phyloP scores from a whole-genome alignment of 208 protist species.

The Trypanosoma rangeli region DNA sequence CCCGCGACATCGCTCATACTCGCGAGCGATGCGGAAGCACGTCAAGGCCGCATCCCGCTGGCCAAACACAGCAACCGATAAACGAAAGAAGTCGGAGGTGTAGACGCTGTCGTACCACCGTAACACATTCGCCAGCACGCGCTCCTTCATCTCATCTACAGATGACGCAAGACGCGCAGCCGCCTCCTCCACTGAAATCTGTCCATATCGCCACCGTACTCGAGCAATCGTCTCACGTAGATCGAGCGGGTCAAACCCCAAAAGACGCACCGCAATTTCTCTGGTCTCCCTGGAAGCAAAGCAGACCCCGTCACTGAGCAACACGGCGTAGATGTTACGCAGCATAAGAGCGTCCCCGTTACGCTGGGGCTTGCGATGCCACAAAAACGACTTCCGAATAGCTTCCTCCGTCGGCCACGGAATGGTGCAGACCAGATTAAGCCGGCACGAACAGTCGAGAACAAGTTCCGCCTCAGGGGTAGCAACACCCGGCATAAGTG shows the following conservation, averaged over 20 bases:
- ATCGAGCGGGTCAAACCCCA: constrained; percentile 8
- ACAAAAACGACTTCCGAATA: constrained; percentile 4
- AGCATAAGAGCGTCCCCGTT: constrained; percentile 4
- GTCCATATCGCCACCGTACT: constrained; percentile 13
- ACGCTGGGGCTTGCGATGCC: not conserved
- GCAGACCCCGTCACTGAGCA: constrained; percentile 16
- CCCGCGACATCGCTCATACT: constrained; percentile 21
- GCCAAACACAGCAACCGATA: constrained; percentile 55
- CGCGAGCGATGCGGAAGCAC: constrained; percentile 39
- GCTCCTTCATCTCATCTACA: constrained; percentile 13
- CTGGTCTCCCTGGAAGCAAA: constrained; percentile 11
- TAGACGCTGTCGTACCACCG: constrained; percentile 17
- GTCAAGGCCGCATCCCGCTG: constrained; percentile 31
- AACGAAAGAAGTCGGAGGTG: constrained; percentile 36
- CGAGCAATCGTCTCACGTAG: not conserved
- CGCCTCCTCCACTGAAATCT: constrained; percentile 25
- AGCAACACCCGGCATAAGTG: not conserved
- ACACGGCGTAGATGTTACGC: constrained; percentile 11
- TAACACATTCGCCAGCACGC: constrained; percentile 16
- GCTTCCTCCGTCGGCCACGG: constrained; percentile 25
- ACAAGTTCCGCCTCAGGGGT: not conserved
- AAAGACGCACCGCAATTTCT: constrained; percentile 2
- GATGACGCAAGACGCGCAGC: constrained; percentile 20
- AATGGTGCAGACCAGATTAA: constrained; percentile 8
- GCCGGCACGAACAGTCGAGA: not conserved